Evolutionary conservation across 768 basidiomycete species (phyloP), one percentile per base, ranked within the genome.

Genomic region (Suillus bovinus): DNA sequence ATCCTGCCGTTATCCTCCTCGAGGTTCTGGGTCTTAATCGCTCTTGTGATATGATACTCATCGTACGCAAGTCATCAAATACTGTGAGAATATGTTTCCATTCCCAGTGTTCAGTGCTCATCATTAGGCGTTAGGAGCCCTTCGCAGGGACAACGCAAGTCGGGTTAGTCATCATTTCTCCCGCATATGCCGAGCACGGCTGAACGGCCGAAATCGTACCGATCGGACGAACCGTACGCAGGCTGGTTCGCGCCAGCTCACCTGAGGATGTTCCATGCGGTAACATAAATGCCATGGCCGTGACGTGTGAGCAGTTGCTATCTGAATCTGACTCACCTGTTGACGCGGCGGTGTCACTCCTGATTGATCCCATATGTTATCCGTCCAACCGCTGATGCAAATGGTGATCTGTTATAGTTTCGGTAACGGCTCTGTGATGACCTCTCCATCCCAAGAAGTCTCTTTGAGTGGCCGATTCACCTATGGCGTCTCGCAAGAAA

Each of bases 271-370:
- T 38, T 8, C 33, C 54, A 50, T 53, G 49, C 38, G 41, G 10
- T 29, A 14, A 49, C 20, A 47, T 27, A 4, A 49, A 22, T 36
- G 33, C 33, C 33, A 34, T 29, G 42, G 60, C 36, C 60, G 67
- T 63, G 60, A 63, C 57, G 72, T 76, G 73, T 69, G 72, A 74
- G 75, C 71, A n/a, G 72, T 67, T 63, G 73, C 75, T 69, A 74
- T 75, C 70, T 58, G 68, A 73, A 73, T 72, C 73, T 60, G 61
- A 64, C 53, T 46, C 54, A 59, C 61, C 41, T 54, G 22, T 59
- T 34, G 46, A 41, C 22, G 49, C 5, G 50, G 29, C 50, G 3
- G 5, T 31, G 20, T 36, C 16, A 33, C 33, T n/a, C n/a, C n/a
- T 14, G 1, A n/a, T 44, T 47, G 24, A 29, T 24, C 6, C 13